Evolutionary conservation across 768 basidiomycete species (phyloP).

Genomic region (Phylloporus sp.): DNA sequence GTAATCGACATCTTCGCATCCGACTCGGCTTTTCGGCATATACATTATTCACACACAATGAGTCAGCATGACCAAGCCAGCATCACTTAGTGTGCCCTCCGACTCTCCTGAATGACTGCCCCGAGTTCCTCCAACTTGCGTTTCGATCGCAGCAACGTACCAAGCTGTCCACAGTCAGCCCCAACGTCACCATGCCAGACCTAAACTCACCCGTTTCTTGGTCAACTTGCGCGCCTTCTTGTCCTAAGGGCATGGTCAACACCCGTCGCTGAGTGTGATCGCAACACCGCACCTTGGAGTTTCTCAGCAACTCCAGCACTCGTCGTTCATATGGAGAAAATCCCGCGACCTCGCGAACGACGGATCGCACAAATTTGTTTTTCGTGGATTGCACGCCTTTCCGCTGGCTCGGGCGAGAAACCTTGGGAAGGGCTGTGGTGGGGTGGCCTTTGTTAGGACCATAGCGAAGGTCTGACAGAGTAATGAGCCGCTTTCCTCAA

Average conservation of each 20-base stretch:
- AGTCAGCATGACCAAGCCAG: conserved; percentile 14
- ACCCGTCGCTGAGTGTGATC: background rate
- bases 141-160: conserved; percentile 97
- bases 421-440: conserved; percentile 78
- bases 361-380: conserved; percentile 89
- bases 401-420: conserved; percentile 77
- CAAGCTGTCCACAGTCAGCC: conserved; percentile 54
- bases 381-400: conserved; percentile 89
- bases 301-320: conserved; percentile 96
- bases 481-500: conserved; percentile 3
- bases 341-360: conserved; percentile 95
- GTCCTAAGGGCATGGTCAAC: conserved; percentile 51
- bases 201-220: conserved; percentile 90
- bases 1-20: conserved; percentile 12
- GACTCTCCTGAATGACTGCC: conserved; percentile 88
- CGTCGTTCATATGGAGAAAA: conserved; percentile 98
- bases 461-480: conserved; percentile 66
- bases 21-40: conserved; percentile 21
- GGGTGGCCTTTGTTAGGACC: conserved; percentile 88
- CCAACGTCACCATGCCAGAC: background rate
- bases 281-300: conserved; percentile 74
- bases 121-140: conserved; percentile 97
- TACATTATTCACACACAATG: background rate
- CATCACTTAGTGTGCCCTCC: conserved; percentile 55
- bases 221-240: conserved; percentile 99